These are phyloP conservation scores for Dendrobium huoshanense DNA, from an alignment of 106 monocot species.

Conservation along the genomic window DNA sequence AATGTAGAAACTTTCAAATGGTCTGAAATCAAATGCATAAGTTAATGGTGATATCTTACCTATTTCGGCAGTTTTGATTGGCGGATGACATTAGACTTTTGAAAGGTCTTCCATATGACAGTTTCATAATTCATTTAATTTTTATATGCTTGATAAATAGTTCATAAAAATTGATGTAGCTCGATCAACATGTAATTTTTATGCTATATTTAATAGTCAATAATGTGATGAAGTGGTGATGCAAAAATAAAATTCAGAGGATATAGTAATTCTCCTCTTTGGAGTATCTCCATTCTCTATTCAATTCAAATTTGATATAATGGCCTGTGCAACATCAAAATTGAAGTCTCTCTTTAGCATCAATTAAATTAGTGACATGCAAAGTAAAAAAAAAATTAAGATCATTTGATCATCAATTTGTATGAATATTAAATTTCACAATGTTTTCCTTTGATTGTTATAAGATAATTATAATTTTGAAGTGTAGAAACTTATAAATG, in stretches of 20 bases:
- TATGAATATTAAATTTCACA: too few species aligned
- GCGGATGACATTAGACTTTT: background rate
- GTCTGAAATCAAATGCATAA: background rate
- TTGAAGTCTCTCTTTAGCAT: background rate
- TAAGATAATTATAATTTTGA: background rate
- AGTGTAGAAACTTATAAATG: background rate
- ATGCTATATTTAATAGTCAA: too few species aligned
- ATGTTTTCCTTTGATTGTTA: too few species aligned
- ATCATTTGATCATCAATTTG: too few species aligned
- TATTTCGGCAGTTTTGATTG: background rate
- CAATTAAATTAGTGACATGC: too few species aligned
- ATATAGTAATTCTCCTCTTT: too few species aligned
- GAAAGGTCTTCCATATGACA: background rate
- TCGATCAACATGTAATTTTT: too few species aligned
- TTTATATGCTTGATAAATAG: background rate
- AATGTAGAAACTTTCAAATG: background rate
- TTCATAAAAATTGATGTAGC: background rate
- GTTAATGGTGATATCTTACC: background rate
- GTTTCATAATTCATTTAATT: too few species aligned
- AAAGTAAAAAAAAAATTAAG: background rate
- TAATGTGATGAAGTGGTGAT: too few species aligned
- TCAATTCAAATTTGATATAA: too few species aligned
- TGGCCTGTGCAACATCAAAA: background rate
- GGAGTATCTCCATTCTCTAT: too few species aligned
- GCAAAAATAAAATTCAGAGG: too few species aligned